Evolutionary conservation across 2,329 filamentous ascomycete genomes (phyloP), one percentile per base, ranked within the genome.

Genomic region (Podosphaera aphanis): DNA sequence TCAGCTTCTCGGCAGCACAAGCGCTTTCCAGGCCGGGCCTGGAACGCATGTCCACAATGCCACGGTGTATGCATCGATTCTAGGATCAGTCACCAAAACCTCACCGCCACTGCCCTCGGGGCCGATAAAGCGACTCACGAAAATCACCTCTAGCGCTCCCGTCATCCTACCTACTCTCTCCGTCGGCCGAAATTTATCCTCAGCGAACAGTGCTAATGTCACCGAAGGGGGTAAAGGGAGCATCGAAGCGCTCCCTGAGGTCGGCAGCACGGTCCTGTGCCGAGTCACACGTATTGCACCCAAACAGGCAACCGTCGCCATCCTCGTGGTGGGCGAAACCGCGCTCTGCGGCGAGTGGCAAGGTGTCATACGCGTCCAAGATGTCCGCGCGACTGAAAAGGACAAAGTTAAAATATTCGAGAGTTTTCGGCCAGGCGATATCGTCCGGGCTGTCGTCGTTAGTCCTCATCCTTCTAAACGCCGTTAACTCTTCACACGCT

Each of bases 301-400:
- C 41, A 76, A 81, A 50, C 85, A 93, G 64, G 86, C 84, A 5
- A 80, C 79, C 21, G 78, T 92, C 46, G 79, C 80, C 19, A 94
- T 95, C 53, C 71, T 93, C 49, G 79, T 88, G 48, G 79, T 94
- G 21, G 75, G 81, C 47, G 69, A 77, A 56, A 71, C 70, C 10
- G 77, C 82, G 36, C 67, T 82, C 49, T 72, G 81, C 53, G 80
- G 83, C 44, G 79, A 85, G 53, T 92, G 86, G 72, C 79, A 84
- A 62, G 85, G 82, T 3, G 66, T 92, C 50, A 85, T 93, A 49
- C 73, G 85, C 16, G 75, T 79, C 50, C 88, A 95, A 64, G 90
- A 98, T 59, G 83, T 98, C 29, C 72, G 90, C 47, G 84, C 85
- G 2, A 93, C 90, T 16, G 90, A 98, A 65, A 93, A 94, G 64